Base-by-base conservation (phyloP, 495 filamentous ascomycete species). In the Gamarada debralockiae region DNA sequence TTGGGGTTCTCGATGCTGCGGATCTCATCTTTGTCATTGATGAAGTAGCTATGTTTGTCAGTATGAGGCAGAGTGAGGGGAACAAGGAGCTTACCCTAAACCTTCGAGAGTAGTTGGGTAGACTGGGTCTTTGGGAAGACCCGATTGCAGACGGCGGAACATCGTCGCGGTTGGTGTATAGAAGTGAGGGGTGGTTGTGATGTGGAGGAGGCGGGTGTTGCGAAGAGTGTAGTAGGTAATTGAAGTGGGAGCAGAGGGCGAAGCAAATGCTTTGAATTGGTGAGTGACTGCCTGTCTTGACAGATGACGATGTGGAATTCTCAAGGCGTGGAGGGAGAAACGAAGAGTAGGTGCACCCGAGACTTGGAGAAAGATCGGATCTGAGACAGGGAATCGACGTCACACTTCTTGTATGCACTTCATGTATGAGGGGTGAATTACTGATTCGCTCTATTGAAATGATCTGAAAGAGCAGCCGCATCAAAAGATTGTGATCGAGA, bases 1-100 rank as follows among this genome's bases (percentile, higher is more conserved):
- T 83, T 73, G 2, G 85, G 82, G 51, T 87, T 68, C 8, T 76
- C 70, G 54, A 86, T 81, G 56, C 72, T 78, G 38, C 84, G 78
- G 57, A 95, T 82, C 61, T 89, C 82, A 59, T 90, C 86, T 8
- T 79, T 67, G 8, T 58, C 51, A 48, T 84, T 88, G 70, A 92
- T 67, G 60, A 81, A 84, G 62, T 87, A 91, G 13, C 87, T 90
- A 45, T 52, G 1, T 29, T 31, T 15, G 24, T 24, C 20, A 23
- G n/a, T 9, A 55, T 48, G 24, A 41, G 17, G 38, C 25, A 49
- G 22, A 25, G 25, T 43, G 1, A 43, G 8, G 39, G 6, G 24
- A 52, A 23, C 3, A 22, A 59, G 36, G 15, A 39, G 10, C 48
- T 45, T 73, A 91, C 88, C 89, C 90, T 15, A 96, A 75, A 41